A percentile compares a stretch with the other conserved stretches of the same genome.
Evolutionary conservation across 768 basidiomycete species (phyloP).

Genomic region (Pisolithus microcarpus): DNA sequence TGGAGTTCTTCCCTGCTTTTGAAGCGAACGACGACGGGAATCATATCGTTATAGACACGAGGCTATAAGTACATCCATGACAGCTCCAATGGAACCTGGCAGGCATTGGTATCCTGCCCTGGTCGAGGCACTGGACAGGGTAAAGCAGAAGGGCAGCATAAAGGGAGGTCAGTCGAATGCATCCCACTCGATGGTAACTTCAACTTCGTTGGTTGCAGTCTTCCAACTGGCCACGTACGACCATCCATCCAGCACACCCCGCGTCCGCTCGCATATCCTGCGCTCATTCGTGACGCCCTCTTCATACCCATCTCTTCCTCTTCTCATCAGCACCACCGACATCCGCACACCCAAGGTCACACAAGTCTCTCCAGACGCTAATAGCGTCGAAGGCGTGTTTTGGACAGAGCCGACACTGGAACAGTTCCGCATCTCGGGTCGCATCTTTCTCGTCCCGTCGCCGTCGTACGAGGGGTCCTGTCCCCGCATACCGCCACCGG

Average conservation of each 20-base stretch:
- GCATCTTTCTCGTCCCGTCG: conserved; percentile 48
- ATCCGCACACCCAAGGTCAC: conserved; percentile 60
- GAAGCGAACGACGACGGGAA: no score
- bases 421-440: conserved; percentile 67
- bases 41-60: no score
- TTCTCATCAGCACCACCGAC: conserved; percentile 67
- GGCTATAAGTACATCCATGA: not conserved
- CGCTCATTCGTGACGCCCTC: conserved; percentile 47
- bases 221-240: conserved; percentile 41
- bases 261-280: conserved; percentile 60
- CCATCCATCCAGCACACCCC: conserved; percentile 33
- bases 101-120: not conserved
- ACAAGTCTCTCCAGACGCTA: conserved; percentile 41
- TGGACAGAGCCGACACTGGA: conserved; percentile 62
- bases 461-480: conserved; percentile 29
- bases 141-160: not conserved
- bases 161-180: not conserved
- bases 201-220: conserved; percentile 31
- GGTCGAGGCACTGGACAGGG: not conserved
- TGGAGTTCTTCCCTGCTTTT: not conserved
- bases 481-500: conserved; percentile 7
- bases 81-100: not conserved
- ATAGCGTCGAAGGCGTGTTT: conserved; percentile 56
- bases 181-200: not conserved
- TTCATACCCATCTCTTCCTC: conserved; percentile 40